A percentile compares a stretch with the other conserved stretches of the same genome.
These are phyloP conservation scores for Apophysomyces variabilis DNA, from an alignment of 371 early-diverging fungal genomes.

Conservation along the genomic window DNA sequence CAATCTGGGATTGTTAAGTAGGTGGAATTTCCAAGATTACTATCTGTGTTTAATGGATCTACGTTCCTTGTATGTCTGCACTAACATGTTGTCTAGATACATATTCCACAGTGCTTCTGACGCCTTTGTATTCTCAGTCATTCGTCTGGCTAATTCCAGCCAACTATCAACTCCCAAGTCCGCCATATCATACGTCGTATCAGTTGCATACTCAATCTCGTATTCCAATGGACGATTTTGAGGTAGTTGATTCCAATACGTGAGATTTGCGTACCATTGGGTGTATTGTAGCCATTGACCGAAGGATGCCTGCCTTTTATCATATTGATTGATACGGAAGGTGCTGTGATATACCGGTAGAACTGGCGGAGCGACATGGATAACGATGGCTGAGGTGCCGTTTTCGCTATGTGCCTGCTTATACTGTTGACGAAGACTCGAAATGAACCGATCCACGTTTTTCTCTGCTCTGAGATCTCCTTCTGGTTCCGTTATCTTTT, in stretches of 20 bases:
- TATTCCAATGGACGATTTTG: conserved; percentile 10
- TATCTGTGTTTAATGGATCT: background rate
- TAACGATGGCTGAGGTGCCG: conserved; percentile 39
- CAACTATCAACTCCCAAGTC: conserved; percentile 55
- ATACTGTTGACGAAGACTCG: conserved; percentile 25
- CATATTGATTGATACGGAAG: conserved; percentile 66
- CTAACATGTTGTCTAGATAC: conserved; percentile 35
- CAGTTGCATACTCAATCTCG: conserved; percentile 59
- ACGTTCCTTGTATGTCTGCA: conserved; percentile 39
- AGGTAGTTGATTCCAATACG: conserved; percentile 28
- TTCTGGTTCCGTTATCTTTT: background rate
- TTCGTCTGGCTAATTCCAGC: conserved; percentile 43
- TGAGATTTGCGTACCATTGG: conserved; percentile 32
- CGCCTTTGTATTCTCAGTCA: conserved; percentile 21
- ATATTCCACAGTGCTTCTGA: conserved; percentile 28
- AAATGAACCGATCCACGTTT: conserved; percentile 17
- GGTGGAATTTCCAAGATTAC: too few relatives aligned
- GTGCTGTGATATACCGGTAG: conserved; percentile 73
- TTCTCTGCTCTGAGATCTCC: conserved; percentile 1
- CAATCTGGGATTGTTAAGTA: too few relatives aligned
- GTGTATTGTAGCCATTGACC: conserved; percentile 36
- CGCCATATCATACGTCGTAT: conserved; percentile 53
- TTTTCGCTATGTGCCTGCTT: conserved; percentile 7
- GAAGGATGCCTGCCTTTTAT: conserved; percentile 17
- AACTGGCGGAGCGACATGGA: conserved; percentile 68